Evolutionary conservation across 805 yeast species (phyloP).

Genomic region (Wickerhamomyces chambardii): DNA sequence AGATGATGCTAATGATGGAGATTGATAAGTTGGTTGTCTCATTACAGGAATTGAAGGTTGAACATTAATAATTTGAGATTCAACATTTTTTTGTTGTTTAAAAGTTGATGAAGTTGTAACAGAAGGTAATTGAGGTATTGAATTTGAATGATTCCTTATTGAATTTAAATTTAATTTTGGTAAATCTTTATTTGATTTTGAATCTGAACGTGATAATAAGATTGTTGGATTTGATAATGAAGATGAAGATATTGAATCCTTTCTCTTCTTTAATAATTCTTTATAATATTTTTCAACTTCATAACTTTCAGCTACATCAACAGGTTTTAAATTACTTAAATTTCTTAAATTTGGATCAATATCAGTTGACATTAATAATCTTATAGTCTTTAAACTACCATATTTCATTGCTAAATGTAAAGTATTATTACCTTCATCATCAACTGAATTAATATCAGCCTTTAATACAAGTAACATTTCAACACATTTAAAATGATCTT

Average conservation of each 20-base stretch:
- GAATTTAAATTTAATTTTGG: not conserved
- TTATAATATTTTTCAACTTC: conserved; percentile 37
- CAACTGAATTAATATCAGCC: conserved; percentile 67
- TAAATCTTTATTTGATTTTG: not conserved
- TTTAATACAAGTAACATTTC: conserved; percentile 62
- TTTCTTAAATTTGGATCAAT: conserved; percentile 43
- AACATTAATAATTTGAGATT: conserved; percentile 9
- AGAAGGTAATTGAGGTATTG: conserved; percentile 23
- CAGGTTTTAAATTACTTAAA: conserved; percentile 54
- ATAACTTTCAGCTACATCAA: conserved; percentile 47
- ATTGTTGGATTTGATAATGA: not conserved
- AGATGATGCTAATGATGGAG: conserved; percentile 7
- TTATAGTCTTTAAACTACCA: conserved; percentile 51
- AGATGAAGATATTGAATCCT: not conserved
- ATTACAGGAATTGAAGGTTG: conserved; percentile 1
- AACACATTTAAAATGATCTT: conserved; percentile 55
- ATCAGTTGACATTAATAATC: conserved; percentile 38
- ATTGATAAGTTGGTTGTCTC: conserved; percentile 9
- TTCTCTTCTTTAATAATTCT: conserved; percentile 15
- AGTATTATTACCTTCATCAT: conserved; percentile 72
- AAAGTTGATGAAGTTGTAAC: conserved; percentile 21
- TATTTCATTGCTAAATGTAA: conserved; percentile 74
- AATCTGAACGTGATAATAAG: too few relatives aligned
- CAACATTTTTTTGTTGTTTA: conserved; percentile 15
- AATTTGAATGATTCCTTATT: conserved; percentile 13